Evolutionary conservation across 306 rosid genomes (phyloP).

Genomic region (Begonia masoniana): DNA sequence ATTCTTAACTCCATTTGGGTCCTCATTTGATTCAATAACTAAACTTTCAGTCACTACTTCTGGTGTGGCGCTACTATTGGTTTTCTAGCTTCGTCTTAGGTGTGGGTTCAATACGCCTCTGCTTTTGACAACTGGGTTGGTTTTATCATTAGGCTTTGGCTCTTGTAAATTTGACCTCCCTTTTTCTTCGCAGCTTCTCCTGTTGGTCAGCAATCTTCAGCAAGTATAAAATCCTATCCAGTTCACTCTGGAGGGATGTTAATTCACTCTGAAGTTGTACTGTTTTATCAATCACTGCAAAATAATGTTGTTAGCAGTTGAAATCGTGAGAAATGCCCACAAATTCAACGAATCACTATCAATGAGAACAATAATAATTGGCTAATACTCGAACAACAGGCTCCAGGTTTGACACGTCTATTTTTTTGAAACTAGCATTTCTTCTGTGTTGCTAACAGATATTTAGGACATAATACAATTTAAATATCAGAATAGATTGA

Average conservation of each 20-base stretch:
- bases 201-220: slow-evolving; percentile 84
- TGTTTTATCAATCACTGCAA: slow-evolving; percentile 60
- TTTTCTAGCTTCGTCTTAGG: slow-evolving; percentile 22
- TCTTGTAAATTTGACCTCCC: slow-evolving; percentile 42
- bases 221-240: slow-evolving; percentile 67
- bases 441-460: no score
- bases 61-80: slow-evolving; percentile 13
- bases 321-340: no score
- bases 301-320: slow-evolving; percentile 19
- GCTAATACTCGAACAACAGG: no score
- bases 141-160: slow-evolving; percentile 28
- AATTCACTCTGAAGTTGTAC: slow-evolving; percentile 54
- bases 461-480: background rate
- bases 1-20: slow-evolving; percentile 23
- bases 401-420: no score
- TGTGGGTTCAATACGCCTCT: slow-evolving; percentile 25
- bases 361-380: no score
- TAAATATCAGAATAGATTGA: background rate
- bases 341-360: no score
- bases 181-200: slow-evolving; percentile 85
- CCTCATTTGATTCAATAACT: slow-evolving; percentile 17
- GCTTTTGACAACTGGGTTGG: slow-evolving; percentile 25
- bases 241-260: slow-evolving; percentile 64
- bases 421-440: no score
- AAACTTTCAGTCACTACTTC: slow-evolving; percentile 26